Conservation (phyloP, 2,329 filamentous ascomycete genomes). For the Aspergillus sp. region DNA sequence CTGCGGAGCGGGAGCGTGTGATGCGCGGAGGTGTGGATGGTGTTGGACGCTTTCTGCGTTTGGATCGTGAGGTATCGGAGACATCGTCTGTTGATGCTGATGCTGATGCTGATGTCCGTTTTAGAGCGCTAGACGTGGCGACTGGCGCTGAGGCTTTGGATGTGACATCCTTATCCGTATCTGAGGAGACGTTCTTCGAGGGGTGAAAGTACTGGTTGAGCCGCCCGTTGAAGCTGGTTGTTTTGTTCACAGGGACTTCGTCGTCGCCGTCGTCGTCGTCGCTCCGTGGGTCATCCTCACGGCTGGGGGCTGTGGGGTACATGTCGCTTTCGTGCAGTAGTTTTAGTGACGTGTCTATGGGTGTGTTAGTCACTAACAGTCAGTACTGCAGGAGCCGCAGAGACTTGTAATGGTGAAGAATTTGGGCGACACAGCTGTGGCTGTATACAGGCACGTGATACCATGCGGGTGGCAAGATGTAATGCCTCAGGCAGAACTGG, state of each 20-base stretch:
- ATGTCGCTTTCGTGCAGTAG: too few relatives aligned
- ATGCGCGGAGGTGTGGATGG: conserved; percentile 1
- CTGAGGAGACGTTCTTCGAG: neutral
- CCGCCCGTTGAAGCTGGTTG: conserved; percentile 36
- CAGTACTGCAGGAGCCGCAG: too few relatives aligned
- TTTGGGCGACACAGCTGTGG: too few relatives aligned
- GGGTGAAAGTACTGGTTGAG: conserved; percentile 35
- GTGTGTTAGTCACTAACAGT: too few relatives aligned
- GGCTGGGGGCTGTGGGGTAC: neutral
- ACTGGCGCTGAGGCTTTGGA: conserved; percentile 4
- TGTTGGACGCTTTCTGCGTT: neutral
- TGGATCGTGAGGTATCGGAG: neutral
- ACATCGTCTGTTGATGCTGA: neutral
- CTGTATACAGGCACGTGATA: too few relatives aligned
- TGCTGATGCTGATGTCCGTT: conserved; percentile 1
- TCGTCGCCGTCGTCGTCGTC: conserved; percentile 9
- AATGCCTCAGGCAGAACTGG: too few relatives aligned
- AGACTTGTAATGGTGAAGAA: too few relatives aligned
- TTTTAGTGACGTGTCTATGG: too few relatives aligned
- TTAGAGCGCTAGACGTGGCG: neutral
- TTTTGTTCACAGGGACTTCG: conserved; percentile 33
- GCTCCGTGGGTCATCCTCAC: neutral
- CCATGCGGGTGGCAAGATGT: too few relatives aligned
- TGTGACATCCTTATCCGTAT: neutral
- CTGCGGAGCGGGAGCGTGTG: conserved; percentile 18